Conservation (phyloP, 2,329 filamentous ascomycete genomes). For the Phoma sp. region DNA sequence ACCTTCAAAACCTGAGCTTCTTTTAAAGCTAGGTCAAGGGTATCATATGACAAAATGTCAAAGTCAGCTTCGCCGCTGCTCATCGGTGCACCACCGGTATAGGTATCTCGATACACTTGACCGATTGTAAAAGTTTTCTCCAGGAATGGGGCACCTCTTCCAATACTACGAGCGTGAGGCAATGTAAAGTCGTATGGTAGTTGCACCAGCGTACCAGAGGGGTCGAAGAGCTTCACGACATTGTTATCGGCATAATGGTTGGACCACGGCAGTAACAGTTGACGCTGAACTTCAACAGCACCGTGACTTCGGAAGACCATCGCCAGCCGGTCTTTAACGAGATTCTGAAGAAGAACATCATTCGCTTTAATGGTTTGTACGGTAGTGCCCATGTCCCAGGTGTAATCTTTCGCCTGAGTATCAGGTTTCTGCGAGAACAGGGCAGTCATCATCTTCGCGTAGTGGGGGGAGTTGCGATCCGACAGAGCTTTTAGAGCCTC, state of each 20-base stretch:
- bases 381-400: conserved; percentile 55
- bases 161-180: conserved; percentile 84
- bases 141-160: conserved; percentile 70
- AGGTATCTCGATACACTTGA: conserved; percentile 81
- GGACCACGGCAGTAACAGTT: conserved; percentile 81
- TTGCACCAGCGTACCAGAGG: conserved; percentile 86
- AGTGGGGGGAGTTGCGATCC: conserved; percentile 85
- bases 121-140: conserved; percentile 88
- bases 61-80: conserved; percentile 93
- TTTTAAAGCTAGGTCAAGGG: conserved; percentile 82
- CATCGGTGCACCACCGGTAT: conserved; percentile 80
- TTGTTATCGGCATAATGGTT: conserved; percentile 73
- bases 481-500: conserved; percentile 81
- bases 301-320: conserved; percentile 89
- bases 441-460: conserved; percentile 86
- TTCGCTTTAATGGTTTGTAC: conserved; percentile 46
- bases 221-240: conserved; percentile 81
- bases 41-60: conserved; percentile 87
- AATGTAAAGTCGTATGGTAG: conserved; percentile 93
- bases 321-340: conserved; percentile 76
- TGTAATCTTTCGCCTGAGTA: conserved; percentile 76
- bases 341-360: conserved; percentile 73
- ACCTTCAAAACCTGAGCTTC: conserved; percentile 96
- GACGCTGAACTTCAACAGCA: conserved; percentile 79
- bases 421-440: conserved; percentile 76